These are phyloP conservation scores for Penicillium hordei DNA, from an alignment of 2,329 filamentous ascomycete species.

Conservation along the genomic window DNA sequence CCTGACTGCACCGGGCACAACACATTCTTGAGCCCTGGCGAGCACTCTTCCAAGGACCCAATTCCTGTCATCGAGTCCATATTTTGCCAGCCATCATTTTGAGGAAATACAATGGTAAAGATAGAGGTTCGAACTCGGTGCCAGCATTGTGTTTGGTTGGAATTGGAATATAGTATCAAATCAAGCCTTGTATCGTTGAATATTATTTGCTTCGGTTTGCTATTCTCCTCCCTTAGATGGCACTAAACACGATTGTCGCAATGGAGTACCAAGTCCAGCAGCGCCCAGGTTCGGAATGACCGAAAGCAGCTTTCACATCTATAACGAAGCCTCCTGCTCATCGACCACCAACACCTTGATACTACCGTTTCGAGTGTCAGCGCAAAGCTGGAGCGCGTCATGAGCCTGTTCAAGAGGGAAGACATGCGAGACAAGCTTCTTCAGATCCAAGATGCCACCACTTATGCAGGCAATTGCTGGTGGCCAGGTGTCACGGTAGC, in stretches of 20 bases:
- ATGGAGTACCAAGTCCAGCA: not conserved
- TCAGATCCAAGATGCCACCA: conserved; percentile 61
- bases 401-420: conserved; percentile 62
- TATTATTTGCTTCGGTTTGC: not conserved
- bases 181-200: not conserved
- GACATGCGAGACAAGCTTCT: conserved; percentile 62
- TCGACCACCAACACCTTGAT: conserved; percentile 64
- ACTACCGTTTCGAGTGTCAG: conserved; percentile 53
- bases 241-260: too few species aligned
- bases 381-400: conserved; percentile 57
- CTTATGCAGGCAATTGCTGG: conserved; percentile 61
- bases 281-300: too few species aligned
- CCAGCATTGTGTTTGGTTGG: not conserved
- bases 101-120: not conserved
- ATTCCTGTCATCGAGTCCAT: conserved; percentile 24
- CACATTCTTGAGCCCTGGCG: conserved; percentile 22
- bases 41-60: conserved; percentile 23
- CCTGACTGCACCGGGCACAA: conserved; percentile 25
- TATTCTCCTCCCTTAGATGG: not conserved
- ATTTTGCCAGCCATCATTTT: conserved; percentile 21
- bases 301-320: not conserved
- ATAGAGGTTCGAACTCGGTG: not conserved
- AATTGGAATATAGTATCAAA: not conserved
- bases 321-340: conserved; percentile 36
- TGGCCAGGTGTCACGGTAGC: conserved; percentile 70